These are phyloP conservation scores for Myriosclerotinia scirpicola DNA, from an alignment of 2,329 filamentous ascomycete genomes.

Conservation along the genomic window DNA sequence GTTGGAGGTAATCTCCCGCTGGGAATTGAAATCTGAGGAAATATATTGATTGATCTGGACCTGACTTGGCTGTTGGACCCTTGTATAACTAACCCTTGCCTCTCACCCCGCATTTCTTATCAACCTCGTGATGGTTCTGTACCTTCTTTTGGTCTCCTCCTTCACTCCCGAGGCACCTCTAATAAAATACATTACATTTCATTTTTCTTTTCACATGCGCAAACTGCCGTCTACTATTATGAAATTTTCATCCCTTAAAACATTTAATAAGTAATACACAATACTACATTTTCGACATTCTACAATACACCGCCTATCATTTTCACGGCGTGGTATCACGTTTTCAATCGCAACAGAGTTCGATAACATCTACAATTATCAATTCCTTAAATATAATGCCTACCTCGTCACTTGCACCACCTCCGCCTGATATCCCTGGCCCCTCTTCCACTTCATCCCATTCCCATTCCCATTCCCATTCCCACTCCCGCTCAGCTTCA, in stretches of 20 bases:
- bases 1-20: background rate
- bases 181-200: background rate
- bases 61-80: background rate
- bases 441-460: slow-evolving; percentile 5
- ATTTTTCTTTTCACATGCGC: background rate
- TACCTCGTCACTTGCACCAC: slow-evolving; percentile 15
- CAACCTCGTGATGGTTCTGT: slow-evolving; percentile 18
- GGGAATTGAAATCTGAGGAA: background rate
- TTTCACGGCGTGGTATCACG: background rate
- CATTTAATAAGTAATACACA: background rate
- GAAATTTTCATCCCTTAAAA: background rate
- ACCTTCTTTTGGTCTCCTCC: background rate
- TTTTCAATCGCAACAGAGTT: background rate
- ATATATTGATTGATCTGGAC: background rate
- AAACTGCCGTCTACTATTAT: background rate
- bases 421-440: background rate
- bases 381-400: slow-evolving; percentile 16
- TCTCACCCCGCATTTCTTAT: slow-evolving; percentile 22
- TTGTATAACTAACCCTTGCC: background rate
- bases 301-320: slow-evolving; percentile 9
- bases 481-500: background rate
- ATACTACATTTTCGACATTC: background rate
- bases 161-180: background rate
- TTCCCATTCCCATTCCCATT: background rate
- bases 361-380: background rate